A percentile compares a stretch with the other conserved stretches of the same genome.
phyloP scores from a whole-genome alignment of 352 stramenopile species.

The Aphanomyces stellatus region DNA sequence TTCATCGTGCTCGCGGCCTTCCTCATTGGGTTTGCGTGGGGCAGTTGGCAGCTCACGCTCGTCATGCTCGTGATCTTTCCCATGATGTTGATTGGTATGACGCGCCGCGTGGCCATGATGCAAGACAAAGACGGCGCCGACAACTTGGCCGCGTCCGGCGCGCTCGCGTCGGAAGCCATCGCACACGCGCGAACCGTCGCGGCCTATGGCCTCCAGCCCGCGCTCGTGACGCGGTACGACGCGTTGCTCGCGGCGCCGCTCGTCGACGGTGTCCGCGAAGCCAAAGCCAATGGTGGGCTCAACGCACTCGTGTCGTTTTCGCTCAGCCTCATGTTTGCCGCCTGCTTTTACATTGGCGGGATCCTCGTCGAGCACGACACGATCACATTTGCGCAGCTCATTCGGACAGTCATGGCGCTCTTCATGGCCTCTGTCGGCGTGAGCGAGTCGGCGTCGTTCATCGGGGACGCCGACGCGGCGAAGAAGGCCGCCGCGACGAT shows the following conservation, averaged over 20 bases:
- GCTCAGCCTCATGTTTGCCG: conserved; percentile 35
- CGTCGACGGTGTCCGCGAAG: conserved; percentile 26
- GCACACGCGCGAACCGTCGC: conserved; percentile 26
- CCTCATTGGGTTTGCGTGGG: conserved; percentile 52
- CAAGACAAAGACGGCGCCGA: conserved; percentile 13
- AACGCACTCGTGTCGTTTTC: conserved; percentile 67
- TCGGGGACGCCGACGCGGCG: conserved; percentile 24
- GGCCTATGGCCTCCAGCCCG: conserved; percentile 22
- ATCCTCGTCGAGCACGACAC: conserved; percentile 32
- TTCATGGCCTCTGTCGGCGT: conserved; percentile 36
- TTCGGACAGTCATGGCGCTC: conserved; percentile 44
- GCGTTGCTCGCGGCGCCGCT: conserved; percentile 25
- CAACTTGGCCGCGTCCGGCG: conserved; percentile 17
- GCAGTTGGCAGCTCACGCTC: conserved; percentile 59
- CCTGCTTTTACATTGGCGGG: conserved; percentile 52
- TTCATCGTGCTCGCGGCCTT: conserved; percentile 45
- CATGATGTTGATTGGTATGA: conserved; percentile 39
- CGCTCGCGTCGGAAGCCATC: conserved; percentile 26
- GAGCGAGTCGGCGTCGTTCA: conserved; percentile 21
- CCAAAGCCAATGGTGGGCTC: conserved; percentile 31
- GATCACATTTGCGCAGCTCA: conserved; percentile 37
- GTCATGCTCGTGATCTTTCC: conserved; percentile 59
- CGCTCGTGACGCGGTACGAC: conserved; percentile 23
- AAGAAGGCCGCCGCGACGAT: conserved; percentile 27
- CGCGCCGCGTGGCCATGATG: conserved; percentile 27